Percentiles rank a stretch among this genome's conserved stretches.
Evolutionary conservation across 2,329 filamentous ascomycete genomes (phyloP).

Genomic region (Tolypocladium sp.): DNA sequence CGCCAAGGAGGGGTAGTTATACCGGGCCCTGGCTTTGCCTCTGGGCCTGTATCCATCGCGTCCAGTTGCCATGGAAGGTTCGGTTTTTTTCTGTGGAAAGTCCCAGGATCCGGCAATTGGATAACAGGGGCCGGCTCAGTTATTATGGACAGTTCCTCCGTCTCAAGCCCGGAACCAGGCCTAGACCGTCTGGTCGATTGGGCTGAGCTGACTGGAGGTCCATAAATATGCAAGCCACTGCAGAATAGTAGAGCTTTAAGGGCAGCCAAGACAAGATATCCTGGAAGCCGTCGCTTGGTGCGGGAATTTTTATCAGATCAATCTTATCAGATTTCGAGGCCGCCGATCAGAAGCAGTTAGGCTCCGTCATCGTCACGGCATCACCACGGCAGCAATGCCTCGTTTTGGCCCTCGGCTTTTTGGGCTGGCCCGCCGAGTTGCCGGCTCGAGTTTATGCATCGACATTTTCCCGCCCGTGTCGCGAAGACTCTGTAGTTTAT

Average conservation of each 20-base stretch:
- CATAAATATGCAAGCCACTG: background rate
- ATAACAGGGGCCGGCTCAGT: background rate
- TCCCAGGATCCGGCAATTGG: background rate
- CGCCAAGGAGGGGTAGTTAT: background rate
- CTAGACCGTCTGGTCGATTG: background rate
- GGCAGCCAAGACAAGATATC: background rate
- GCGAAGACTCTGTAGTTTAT: background rate
- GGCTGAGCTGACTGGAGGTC: background rate
- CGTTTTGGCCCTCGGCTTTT: background rate
- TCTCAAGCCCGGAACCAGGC: background rate
- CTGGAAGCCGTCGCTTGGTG: background rate
- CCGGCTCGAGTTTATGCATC: background rate
- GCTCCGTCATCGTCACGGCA: background rate
- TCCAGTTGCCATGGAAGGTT: background rate
- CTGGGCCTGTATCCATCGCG: background rate
- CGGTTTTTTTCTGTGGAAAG: background rate
- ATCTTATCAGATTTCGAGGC: constrained; percentile 2
- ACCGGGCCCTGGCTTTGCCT: background rate
- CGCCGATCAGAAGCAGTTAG: background rate
- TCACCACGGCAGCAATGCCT: background rate
- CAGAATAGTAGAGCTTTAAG: background rate
- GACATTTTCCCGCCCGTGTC: background rate
- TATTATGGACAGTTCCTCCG: background rate
- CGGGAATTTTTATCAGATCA: constrained; percentile 4
- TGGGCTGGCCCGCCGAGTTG: background rate